These are phyloP conservation scores for Pulveroboletus sp. DNA, from an alignment of 768 basidiomycete species.

Conservation along the genomic window DNA sequence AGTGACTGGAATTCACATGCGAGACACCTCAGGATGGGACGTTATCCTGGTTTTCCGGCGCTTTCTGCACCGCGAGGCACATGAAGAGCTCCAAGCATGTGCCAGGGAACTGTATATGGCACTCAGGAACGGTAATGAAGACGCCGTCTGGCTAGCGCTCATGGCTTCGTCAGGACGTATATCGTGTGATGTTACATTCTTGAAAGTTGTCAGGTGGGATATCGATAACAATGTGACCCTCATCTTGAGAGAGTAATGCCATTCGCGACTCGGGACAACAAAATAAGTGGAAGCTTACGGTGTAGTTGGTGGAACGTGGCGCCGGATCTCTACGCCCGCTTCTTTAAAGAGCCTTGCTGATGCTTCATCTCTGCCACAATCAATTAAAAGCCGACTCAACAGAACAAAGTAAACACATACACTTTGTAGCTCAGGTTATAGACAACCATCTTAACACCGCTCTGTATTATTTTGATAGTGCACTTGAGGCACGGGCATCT, in stretches of 20 bases:
- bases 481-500: conserved; percentile 99
- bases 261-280: not conserved
- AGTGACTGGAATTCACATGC: conserved; percentile 59
- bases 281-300: conserved; percentile 10
- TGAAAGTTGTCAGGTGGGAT: conserved; percentile 59
- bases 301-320: conserved; percentile 49
- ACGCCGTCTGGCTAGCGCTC: conserved; percentile 82
- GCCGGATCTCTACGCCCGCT: conserved; percentile 77
- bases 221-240: conserved; percentile 40
- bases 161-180: conserved; percentile 44
- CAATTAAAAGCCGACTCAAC: not conserved
- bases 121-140: conserved; percentile 59
- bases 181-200: conserved; percentile 42
- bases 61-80: conserved; percentile 62
- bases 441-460: conserved; percentile 85
- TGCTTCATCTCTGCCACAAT: conserved; percentile 63
- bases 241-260: conserved; percentile 28
- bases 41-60: conserved; percentile 69
- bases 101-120: conserved; percentile 63
- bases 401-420: conserved; percentile 41
- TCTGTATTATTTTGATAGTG: conserved; percentile 96
- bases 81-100: conserved; percentile 68
- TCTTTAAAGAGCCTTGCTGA: conserved; percentile 74
- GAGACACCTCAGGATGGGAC: conserved; percentile 76
- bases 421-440: conserved; percentile 96